Base-by-base conservation (phyloP, 805 yeast genomes). In the Osmozyma mogii region DNA sequence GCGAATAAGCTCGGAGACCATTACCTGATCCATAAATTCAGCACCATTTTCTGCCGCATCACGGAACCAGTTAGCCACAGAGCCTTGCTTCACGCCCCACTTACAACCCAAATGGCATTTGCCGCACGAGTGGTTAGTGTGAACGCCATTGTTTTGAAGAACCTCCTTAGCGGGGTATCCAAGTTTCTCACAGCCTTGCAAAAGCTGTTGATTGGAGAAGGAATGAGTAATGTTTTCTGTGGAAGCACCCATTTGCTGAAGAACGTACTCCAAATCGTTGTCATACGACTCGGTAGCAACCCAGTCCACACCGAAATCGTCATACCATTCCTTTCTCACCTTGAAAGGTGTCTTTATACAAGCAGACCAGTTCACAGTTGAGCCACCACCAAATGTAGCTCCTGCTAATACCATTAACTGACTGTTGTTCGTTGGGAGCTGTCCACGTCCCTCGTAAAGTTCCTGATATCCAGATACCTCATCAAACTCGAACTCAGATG, bases 291-390 rank as follows among this genome's bases (percentile, higher is more conserved):
- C 61, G 8, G 46, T 43, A 4, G 64, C 68, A n/a, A 58, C 72
- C 56, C 66, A 68, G 7, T 66, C 68, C 8, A 63, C 55, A 1
- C 70, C 71, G 29, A 49, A 52, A 15, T 61, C 52, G 26, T 56
- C 61, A 22, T 60, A 67, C 75, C 75, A 72, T 40, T 70, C 75
- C 18, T 58, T 50, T 28, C 78, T 60, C 3, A 72, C 70, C 30
- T 57, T 56, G 46, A 62, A 66, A 1, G 72, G 72, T 0, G 77
- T 67, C 22, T 55, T 58, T 31, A 72, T 41, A 34, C 68, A 56
- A 11, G 77, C 76, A 9, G 70, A 62, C 78, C 78, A 72, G 50
- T 72, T 72, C 24, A 72, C 65, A 9, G 77, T 69, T 5, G 72
- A 56, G 5, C 78, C 78, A 9, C 78, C 78, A 5, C 78, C 78